phyloP scores from a whole-genome alignment of 1,139 yeast species.

The Nakaseomyces sp. region DNA sequence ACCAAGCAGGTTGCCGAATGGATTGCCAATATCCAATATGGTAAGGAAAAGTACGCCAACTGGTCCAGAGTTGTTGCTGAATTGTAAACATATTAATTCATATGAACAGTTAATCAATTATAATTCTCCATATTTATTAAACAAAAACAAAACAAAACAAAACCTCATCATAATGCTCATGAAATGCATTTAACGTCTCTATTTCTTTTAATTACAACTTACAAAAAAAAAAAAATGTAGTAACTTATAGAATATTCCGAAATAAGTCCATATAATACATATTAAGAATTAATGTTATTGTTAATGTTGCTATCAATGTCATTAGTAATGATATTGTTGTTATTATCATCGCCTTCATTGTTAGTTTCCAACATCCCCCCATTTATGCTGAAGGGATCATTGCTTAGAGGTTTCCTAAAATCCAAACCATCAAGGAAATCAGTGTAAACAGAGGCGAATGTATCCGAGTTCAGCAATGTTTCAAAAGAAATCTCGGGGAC shows the following conservation, averaged over 20 bases:
- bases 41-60: constrained; percentile 50
- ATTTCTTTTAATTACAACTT: neutral
- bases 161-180: neutral
- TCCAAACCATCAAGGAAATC: constrained; percentile 2
- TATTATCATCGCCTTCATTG: neutral
- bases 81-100: neutral
- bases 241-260: neutral
- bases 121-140: neutral
- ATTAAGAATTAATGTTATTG: neutral
- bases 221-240: neutral
- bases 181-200: neutral
- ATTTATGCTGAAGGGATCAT: constrained; percentile 2
- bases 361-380: neutral
- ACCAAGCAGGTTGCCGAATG: constrained; percentile 68
- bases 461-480: constrained; percentile 1
- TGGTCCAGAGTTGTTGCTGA: constrained; percentile 31
- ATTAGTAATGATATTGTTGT: neutral
- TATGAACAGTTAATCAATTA: neutral
- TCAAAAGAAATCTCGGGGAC: neutral
- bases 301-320: neutral
- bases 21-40: constrained; percentile 85
- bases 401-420: constrained; percentile 1
- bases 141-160: neutral
- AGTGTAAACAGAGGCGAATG: constrained; percentile 1
- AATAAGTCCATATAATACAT: neutral